phyloP scores from a whole-genome alignment of 208 protist species.

The Tetramitus jugosus region DNA sequence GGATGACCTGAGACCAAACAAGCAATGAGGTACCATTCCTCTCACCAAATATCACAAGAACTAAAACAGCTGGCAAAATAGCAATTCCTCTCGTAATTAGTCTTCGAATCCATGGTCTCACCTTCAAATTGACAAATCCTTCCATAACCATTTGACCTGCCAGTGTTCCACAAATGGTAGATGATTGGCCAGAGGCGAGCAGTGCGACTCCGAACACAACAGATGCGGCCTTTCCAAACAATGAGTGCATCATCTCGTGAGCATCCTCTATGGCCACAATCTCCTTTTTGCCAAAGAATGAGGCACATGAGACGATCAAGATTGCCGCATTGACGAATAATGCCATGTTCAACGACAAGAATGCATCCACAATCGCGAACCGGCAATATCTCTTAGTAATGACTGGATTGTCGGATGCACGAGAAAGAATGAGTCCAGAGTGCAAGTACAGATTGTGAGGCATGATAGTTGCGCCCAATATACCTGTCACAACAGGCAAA shows the following conservation, averaged over 20 bases:
- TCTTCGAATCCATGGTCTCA: constrained; percentile 43
- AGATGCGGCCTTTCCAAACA: constrained; percentile 40
- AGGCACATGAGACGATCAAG: constrained; percentile 34
- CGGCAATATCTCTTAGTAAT: constrained; percentile 34
- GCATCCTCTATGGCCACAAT: constrained; percentile 35
- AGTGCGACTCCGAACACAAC: constrained; percentile 48
- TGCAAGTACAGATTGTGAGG: constrained; percentile 65
- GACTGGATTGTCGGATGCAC: neutral
- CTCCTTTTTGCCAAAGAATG: neutral
- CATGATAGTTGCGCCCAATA: constrained; percentile 61
- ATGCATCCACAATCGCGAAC: constrained; percentile 45
- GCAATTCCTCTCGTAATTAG: constrained; percentile 36
- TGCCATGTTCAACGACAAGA: constrained; percentile 41
- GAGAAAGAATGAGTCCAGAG: constrained; percentile 27
- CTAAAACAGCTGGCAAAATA: constrained; percentile 47
- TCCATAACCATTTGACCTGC: constrained; percentile 59
- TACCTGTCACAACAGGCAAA: constrained; percentile 35
- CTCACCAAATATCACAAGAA: constrained; percentile 29
- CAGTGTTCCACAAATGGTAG: constrained; percentile 56
- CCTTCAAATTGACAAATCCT: constrained; percentile 41
- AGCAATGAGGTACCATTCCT: neutral
- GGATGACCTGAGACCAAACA: neutral
- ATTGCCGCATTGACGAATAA: constrained; percentile 53
- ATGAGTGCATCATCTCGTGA: constrained; percentile 27
- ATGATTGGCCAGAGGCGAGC: constrained; percentile 44